Conservation (phyloP, 139 green algal species). For the Micractinium sp. region DNA sequence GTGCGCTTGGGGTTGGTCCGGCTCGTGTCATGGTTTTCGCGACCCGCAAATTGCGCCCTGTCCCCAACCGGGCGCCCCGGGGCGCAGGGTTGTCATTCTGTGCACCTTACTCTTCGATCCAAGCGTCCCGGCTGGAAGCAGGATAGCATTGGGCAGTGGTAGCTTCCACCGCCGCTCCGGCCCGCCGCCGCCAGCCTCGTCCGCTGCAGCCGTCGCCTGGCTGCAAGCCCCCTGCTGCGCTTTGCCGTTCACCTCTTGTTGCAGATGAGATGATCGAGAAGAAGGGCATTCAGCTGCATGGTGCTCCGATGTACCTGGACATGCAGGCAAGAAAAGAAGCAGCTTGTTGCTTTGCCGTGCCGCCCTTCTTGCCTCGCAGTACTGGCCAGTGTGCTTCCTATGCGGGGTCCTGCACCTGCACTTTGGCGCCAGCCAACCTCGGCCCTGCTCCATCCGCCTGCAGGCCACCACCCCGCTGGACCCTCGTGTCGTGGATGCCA, state of each 20-base stretch:
- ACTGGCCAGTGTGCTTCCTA: neutral
- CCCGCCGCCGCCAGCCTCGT: neutral
- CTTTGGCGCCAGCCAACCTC: too few relatives aligned
- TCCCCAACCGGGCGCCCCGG: neutral
- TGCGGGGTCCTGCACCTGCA: neutral
- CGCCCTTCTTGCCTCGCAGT: neutral
- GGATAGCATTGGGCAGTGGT: neutral
- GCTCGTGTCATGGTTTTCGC: neutral
- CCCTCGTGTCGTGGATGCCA: slow-evolving; percentile 94
- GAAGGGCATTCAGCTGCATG: slow-evolving; percentile 92
- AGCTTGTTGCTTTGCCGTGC: neutral
- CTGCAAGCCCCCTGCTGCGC: neutral
- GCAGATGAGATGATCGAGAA: slow-evolving; percentile 72
- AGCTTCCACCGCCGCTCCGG: too few relatives aligned
- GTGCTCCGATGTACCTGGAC: slow-evolving; percentile 95
- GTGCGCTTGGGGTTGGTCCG: neutral
- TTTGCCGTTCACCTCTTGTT: neutral
- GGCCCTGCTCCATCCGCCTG: neutral
- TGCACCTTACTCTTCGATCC: neutral
- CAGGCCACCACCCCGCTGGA: slow-evolving; percentile 95
- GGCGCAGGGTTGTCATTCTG: neutral
- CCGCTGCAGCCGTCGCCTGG: neutral
- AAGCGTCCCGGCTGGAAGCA: neutral
- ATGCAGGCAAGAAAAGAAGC: slow-evolving; percentile 69
- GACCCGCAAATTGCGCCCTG: too few relatives aligned